Percentiles rank a stretch among this genome's conserved stretches.
These are phyloP conservation scores for Dentipellis sp. DNA, from an alignment of 768 basidiomycete genomes.

Conservation along the genomic window DNA sequence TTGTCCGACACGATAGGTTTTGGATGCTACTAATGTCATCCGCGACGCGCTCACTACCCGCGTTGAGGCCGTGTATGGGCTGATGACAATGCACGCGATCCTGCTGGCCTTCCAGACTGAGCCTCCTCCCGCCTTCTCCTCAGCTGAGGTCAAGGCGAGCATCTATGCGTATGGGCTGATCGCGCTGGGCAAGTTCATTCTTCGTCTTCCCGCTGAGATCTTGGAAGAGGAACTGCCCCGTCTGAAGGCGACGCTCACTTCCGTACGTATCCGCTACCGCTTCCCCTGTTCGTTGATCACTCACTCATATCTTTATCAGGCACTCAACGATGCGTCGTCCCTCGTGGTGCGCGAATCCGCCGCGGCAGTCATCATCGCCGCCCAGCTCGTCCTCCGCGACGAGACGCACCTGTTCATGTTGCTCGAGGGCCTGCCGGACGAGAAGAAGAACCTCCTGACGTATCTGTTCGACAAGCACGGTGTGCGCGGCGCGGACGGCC, in stretches of 20 bases:
- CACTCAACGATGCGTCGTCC: constrained; percentile 60
- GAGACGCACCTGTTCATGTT: constrained; percentile 77
- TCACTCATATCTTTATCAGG: constrained; percentile 27
- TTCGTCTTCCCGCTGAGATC: constrained; percentile 74
- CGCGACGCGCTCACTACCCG: constrained; percentile 64
- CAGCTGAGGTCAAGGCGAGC: constrained; percentile 46
- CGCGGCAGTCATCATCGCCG: constrained; percentile 73
- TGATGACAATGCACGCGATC: constrained; percentile 74
- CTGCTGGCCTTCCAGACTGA: constrained; percentile 55
- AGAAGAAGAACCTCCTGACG: constrained; percentile 84
- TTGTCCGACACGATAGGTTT: constrained; percentile 38
- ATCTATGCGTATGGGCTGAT: constrained; percentile 79
- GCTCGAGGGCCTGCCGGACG: constrained; percentile 75
- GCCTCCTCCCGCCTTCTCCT: constrained; percentile 31
- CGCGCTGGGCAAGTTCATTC: constrained; percentile 73
- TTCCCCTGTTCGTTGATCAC: background rate
- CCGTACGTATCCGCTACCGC: constrained; percentile 31
- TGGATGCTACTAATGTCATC: constrained; percentile 76
- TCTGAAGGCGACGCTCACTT: constrained; percentile 58
- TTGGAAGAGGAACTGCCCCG: constrained; percentile 84
- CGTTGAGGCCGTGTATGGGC: constrained; percentile 76
- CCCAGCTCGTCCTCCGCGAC: constrained; percentile 74
- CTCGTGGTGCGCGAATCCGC: constrained; percentile 81
- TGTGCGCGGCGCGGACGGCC: constrained; percentile 37
- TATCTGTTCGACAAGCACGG: constrained; percentile 87